Percentiles rank a stretch among this genome's conserved stretches.
These are phyloP conservation scores for Orbilia blumenaviensis DNA, from an alignment of 2,329 filamentous ascomycete species.

Conservation along the genomic window DNA sequence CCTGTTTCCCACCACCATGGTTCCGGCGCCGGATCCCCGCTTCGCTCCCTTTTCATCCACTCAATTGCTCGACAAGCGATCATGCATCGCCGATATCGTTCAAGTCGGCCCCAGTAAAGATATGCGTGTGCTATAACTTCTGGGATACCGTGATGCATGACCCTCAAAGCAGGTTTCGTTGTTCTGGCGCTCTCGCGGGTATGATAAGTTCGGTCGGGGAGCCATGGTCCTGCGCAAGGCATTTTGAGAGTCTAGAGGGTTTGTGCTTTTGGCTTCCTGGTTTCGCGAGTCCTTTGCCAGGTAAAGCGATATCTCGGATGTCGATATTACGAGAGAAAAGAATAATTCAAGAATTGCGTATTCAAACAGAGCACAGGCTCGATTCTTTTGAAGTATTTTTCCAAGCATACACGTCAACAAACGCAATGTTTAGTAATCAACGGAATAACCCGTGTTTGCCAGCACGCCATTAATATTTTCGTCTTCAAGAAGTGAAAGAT, in stretches of 20 bases:
- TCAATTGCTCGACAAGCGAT: constrained; percentile 5
- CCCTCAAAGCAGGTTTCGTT: background rate
- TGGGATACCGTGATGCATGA: constrained; percentile 9
- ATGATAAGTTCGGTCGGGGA: constrained; percentile 20
- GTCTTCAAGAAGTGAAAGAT: no score
- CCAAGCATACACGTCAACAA: no score
- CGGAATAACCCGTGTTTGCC: background rate
- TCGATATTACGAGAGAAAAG: no score
- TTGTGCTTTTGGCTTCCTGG: background rate
- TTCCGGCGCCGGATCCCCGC: background rate
- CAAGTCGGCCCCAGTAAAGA: constrained; percentile 4
- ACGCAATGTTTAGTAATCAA: background rate
- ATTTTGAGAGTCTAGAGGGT: background rate
- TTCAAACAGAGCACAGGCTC: no score
- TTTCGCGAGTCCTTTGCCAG: no score
- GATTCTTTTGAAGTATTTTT: no score
- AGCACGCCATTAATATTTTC: no score
- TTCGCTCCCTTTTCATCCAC: background rate
- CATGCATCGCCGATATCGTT: constrained; percentile 10
- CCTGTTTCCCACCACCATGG: constrained; percentile 14
- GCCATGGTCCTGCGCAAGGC: background rate
- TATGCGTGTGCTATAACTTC: constrained; percentile 7
- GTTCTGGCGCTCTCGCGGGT: background rate
- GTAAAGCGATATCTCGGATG: no score
- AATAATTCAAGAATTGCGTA: background rate